phyloP scores from a whole-genome alignment of 306 rosid genomes.

The Dryas drummondii region DNA sequence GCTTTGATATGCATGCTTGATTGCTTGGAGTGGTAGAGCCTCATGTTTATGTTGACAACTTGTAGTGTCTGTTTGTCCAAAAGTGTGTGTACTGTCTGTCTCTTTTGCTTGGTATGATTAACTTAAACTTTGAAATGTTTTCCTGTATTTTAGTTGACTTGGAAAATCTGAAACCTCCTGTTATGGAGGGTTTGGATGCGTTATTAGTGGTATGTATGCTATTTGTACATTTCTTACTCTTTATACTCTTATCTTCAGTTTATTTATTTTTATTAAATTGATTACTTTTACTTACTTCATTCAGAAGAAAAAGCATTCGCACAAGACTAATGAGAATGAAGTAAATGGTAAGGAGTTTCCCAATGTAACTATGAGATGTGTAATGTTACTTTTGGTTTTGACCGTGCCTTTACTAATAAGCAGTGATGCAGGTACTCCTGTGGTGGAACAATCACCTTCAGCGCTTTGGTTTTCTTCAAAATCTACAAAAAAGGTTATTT shows the following conservation, averaged over 20 bases:
- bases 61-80: conserved; percentile 1
- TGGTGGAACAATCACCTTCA: conserved; percentile 46
- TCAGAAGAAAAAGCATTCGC: conserved; percentile 63
- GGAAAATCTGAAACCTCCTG: conserved; percentile 54
- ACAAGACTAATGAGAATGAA: conserved; percentile 42
- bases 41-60: neutral
- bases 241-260: neutral
- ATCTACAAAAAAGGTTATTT: conserved; percentile 59
- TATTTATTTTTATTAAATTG: neutral
- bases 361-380: conserved; percentile 15
- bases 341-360: conserved; percentile 47
- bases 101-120: conserved; percentile 4
- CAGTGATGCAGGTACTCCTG: conserved; percentile 48
- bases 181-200: conserved; percentile 72
- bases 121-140: conserved; percentile 18
- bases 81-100: neutral
- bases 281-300: conserved; percentile 23
- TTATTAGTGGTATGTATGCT: conserved; percentile 48
- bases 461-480: conserved; percentile 71
- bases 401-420: conserved; percentile 15
- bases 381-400: conserved; percentile 16
- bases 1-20: neutral
- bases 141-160: conserved; percentile 56
- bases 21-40: conserved; percentile 1
- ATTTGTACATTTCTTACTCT: neutral